phyloP scores from a whole-genome alignment of 495 filamentous ascomycete species.

The Hyaloscypha hepaticicola region DNA sequence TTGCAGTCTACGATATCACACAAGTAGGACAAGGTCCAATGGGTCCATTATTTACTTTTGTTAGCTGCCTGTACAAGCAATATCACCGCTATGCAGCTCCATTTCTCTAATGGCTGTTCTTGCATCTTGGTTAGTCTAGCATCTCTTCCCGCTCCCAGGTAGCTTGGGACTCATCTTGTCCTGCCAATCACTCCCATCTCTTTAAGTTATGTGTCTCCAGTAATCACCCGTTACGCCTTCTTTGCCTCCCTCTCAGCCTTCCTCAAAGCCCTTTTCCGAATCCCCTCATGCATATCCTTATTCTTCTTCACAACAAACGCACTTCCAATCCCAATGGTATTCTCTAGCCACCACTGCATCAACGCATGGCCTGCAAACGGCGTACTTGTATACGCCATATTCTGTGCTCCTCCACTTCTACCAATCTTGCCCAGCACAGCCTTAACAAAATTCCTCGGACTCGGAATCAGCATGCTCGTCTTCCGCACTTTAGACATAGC shows the following conservation, averaged over 20 bases:
- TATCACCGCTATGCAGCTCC: not conserved
- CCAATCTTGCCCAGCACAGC: conserved; percentile 80
- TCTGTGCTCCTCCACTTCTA: conserved; percentile 68
- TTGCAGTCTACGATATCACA: not conserved
- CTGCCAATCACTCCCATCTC: no score
- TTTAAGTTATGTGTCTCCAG: no score
- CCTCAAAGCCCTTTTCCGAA: conserved; percentile 82
- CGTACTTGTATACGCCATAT: conserved; percentile 76
- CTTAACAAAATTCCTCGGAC: conserved; percentile 76
- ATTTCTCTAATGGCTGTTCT: not conserved
- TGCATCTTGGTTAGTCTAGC: not conserved
- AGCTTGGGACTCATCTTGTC: no score
- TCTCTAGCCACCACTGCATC: conserved; percentile 81
- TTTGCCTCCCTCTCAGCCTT: conserved; percentile 84
- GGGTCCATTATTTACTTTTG: not conserved
- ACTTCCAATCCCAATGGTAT: conserved; percentile 65
- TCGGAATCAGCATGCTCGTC: conserved; percentile 73
- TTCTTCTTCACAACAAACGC: conserved; percentile 63
- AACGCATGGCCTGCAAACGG: conserved; percentile 90
- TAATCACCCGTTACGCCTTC: conserved; percentile 45
- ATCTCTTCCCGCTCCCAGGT: no score
- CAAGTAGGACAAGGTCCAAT: not conserved
- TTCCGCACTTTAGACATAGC: conserved; percentile 95
- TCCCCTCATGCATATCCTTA: conserved; percentile 77
- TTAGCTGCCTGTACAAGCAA: not conserved